phyloP scores from a whole-genome alignment of 2,329 filamentous ascomycete genomes.

The Cladophialophora yegresii region DNA sequence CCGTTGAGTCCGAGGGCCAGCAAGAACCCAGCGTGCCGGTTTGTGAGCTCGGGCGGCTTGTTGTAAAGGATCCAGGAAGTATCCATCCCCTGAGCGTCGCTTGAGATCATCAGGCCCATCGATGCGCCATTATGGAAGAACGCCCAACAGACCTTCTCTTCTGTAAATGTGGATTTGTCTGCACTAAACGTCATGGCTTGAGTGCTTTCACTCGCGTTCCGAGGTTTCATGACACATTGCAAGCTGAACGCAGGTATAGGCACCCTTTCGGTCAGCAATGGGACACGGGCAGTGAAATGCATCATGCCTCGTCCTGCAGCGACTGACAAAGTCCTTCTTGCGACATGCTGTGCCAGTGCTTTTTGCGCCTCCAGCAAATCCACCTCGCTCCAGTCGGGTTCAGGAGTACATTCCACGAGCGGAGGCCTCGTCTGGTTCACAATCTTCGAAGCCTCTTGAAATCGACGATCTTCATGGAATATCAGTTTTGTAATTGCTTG shows the following conservation, averaged over 20 bases:
- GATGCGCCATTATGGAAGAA: conserved; percentile 97
- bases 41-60: conserved; percentile 87
- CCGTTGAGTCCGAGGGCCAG: conserved; percentile 90
- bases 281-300: conserved; percentile 82
- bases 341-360: conserved; percentile 80
- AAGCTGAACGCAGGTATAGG: conserved; percentile 88
- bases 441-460: conserved; percentile 80
- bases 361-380: conserved; percentile 91
- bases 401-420: conserved; percentile 72
- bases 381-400: conserved; percentile 78
- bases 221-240: conserved; percentile 86
- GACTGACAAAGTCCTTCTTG: conserved; percentile 82
- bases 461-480: conserved; percentile 86
- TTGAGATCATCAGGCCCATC: conserved; percentile 88
- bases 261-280: conserved; percentile 88
- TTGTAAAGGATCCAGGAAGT: conserved; percentile 99
- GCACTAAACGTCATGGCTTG: conserved; percentile 66
- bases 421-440: conserved; percentile 83
- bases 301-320: conserved; percentile 84
- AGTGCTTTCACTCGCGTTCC: conserved; percentile 67
- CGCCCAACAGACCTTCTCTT: conserved; percentile 97
- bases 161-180: conserved; percentile 81
- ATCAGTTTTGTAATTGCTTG: conserved; percentile 80
- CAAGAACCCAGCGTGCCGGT: conserved; percentile 92
- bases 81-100: conserved; percentile 87